Percentiles rank a stretch among this genome's conserved stretches.
Conservation (phyloP, 2,329 filamentous ascomycete genomes). For the Pyrenochaeta sp. region DNA sequence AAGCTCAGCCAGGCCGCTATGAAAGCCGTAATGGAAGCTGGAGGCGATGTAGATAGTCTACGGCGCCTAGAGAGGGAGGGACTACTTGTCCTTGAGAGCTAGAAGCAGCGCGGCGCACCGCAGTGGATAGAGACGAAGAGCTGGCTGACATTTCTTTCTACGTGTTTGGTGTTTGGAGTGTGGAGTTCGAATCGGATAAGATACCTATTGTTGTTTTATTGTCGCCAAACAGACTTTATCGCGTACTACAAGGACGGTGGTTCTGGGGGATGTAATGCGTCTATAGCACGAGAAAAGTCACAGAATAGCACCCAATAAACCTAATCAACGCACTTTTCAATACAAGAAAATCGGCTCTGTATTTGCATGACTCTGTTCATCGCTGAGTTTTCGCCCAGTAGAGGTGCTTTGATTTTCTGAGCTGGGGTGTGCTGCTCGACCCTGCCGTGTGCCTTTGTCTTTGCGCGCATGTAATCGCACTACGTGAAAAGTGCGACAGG, state of each 20-base stretch:
- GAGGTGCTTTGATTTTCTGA: no score
- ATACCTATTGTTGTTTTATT: background rate
- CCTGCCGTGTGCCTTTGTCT: no score
- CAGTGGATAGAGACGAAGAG: no score
- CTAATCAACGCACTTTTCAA: background rate
- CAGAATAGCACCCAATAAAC: slow-evolving; percentile 2
- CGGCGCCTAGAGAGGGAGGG: slow-evolving; percentile 54
- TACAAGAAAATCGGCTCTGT: background rate
- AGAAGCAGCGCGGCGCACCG: background rate
- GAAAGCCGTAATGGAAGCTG: slow-evolving; percentile 73
- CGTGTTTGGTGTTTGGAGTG: slow-evolving; percentile 3
- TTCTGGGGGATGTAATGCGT: slow-evolving; percentile 16
- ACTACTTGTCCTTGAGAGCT: slow-evolving; percentile 39
- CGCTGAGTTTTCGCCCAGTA: no score
- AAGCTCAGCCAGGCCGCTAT: slow-evolving; percentile 73
- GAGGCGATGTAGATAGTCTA: slow-evolving; percentile 66
- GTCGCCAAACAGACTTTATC: no score
- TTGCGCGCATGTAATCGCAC: no score
- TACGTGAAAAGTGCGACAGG: no score
- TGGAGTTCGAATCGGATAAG: background rate
- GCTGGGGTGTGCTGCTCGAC: no score
- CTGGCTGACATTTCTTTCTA: background rate
- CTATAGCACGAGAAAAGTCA: slow-evolving; percentile 15
- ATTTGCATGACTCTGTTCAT: no score
- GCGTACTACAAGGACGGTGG: background rate